phyloP scores from a whole-genome alignment of 1,284 basidiomycete genomes.

The Papiliotrema terrestris region DNA sequence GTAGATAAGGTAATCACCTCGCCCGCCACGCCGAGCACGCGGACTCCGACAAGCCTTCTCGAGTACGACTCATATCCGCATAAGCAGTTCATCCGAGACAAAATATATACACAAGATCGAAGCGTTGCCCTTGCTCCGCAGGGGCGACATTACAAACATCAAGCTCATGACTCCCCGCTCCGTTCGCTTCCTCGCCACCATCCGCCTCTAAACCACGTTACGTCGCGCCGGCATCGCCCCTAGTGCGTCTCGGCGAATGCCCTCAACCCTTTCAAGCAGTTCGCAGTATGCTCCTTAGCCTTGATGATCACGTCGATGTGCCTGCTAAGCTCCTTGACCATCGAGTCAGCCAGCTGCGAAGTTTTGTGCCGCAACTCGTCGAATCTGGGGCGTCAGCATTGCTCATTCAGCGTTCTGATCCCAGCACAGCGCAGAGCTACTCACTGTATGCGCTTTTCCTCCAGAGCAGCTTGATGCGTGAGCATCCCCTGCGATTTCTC shows the following conservation, averaged over 20 bases:
- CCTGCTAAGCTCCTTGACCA: slow-evolving; percentile 31
- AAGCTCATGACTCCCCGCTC: too few relatives aligned
- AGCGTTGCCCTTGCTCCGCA: too few relatives aligned
- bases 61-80: too few relatives aligned
- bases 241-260: slow-evolving; percentile 40
- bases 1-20: too few relatives aligned
- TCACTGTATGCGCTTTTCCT: slow-evolving; percentile 39
- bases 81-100: too few relatives aligned
- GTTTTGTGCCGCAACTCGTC: slow-evolving; percentile 43
- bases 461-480: slow-evolving; percentile 34
- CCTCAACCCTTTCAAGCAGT: slow-evolving; percentile 35
- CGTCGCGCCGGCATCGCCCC: neutral
- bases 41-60: too few relatives aligned
- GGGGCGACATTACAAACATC: too few relatives aligned
- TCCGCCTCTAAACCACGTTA: too few relatives aligned
- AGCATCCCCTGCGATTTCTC: slow-evolving; percentile 37
- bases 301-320: slow-evolving; percentile 44
- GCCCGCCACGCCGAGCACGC: too few relatives aligned
- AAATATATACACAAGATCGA: too few relatives aligned
- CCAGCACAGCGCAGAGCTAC: slow-evolving; percentile 7
- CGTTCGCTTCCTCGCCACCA: too few relatives aligned
- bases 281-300: slow-evolving; percentile 42
- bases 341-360: slow-evolving; percentile 31
- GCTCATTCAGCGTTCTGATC: too few relatives aligned
- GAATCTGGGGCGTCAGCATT: slow-evolving; percentile 21